Base-by-base conservation (phyloP, 2,329 filamentous ascomycete species). In the Nemania sp. region DNA sequence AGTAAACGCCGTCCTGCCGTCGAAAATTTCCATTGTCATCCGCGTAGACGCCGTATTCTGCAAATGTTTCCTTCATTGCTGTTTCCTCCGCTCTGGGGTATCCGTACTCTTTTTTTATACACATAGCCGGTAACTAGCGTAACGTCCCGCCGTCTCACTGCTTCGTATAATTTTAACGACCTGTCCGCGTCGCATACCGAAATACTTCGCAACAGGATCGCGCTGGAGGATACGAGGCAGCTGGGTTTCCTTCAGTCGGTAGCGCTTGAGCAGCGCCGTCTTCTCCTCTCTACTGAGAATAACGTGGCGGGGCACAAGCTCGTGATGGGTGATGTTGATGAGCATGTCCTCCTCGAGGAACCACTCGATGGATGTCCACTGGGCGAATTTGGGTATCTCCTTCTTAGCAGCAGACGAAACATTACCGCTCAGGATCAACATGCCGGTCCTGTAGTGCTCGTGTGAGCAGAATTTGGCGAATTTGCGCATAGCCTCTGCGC, bases 151-250 rank as follows among this genome's bases (percentile, higher is more conserved):
- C 64, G 96, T 99, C 86, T 98, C 96, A 78, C 91, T 94, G 80
- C 92, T 94, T 73, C 96, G 87, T 76, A 99, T 98, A 76, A 99
- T 99, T 88, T 99, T 99, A 77, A 99, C 96, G 2, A 99, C 94
- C 82, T 98, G 93, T 3, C 94, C 94, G 78, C 94, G 88, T 84
- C 92, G 92, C 79, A 99, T 84, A 13, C 96, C 96, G 63, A 98
- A 84, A 80, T 98, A 99, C 76, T 92, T 90, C 27, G 96, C 93
- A 60, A 99, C 94, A 2, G 96, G 96, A 80, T 99, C 96, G 73
- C 92, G 93, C 73, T 92, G 88, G 80, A 97, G 89, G 75, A 99
- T 97, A 64, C 96, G 88, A 4, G 96, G 96, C 77, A 99, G 85
- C 84, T 99, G 96, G 10, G 93, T 98, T 86, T 99, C 96, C 89